Base-by-base conservation (phyloP, 148 eudicot species). In the Amaranthus hypochondriacus region DNA sequence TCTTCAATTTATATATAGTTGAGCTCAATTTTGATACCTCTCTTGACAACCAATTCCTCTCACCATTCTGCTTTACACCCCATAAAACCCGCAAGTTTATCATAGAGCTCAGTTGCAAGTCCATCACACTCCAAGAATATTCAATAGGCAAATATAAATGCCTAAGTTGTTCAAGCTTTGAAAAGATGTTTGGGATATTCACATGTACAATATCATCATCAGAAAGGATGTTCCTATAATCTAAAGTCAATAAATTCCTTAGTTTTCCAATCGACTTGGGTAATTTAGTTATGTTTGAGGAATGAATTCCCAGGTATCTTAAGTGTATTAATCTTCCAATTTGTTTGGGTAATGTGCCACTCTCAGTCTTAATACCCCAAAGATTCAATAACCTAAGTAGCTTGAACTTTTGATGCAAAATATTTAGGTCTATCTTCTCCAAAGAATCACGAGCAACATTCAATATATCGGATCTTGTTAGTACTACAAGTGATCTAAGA, bases 121-220 rank as follows among this genome's bases (percentile, higher is more conserved):
- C 64, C 9, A 56, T 65, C 52, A 58, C 67, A 56, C n/a, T 71
- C 71, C 72, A 77, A 8, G 59, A 48, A n/a, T 3, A 57, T 49
- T 77, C 72, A 57, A 56, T 43, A 2, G 80, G 76, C 54, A 77
- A 72, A 54, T 62, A 77, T 7, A 77, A 65, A 64, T 77, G 75
- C 65, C 70, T 71, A 7, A 77, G 72, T 14, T 14, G 76, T 46
- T 14, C 67, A 51, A 77, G 72, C 13, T 69, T 73, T 18, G 55
- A 15, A 48, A 72, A 59, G 4, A 14, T 52, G n/a, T 51, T n/a
- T 4, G 76, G 72, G 21, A 77, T 51, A 64, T 56, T 42, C 49
- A 77, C 58, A 7, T 12, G 53, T 4, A n/a, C 44, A 12, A 39
- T 42, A 2, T 3, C 47, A 2, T 3, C 47, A 12, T 11, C 75